Evolutionary conservation across 805 yeast species (phyloP).

Genomic region (Sungouiella blattae): DNA sequence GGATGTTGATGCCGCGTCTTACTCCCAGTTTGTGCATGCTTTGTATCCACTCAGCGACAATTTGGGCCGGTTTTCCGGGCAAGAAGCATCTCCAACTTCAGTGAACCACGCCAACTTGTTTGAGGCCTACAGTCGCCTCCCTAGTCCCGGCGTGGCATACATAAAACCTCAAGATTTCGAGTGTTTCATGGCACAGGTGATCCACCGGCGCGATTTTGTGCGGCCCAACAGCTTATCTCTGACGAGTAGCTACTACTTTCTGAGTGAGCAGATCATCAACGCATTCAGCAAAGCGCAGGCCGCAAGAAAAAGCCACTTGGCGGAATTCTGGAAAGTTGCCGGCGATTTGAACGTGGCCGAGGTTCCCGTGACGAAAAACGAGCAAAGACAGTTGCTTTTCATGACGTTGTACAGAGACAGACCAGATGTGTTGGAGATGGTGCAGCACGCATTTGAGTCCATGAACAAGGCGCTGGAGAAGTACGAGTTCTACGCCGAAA

Average conservation of each 20-base stretch:
- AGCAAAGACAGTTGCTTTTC: conserved; percentile 27
- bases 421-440: conserved; percentile 15
- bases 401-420: conserved; percentile 31
- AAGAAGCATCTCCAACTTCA: background rate
- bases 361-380: conserved; percentile 27
- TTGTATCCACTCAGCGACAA: conserved; percentile 11
- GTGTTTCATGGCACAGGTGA: conserved; percentile 23
- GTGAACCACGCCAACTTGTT: conserved; percentile 26
- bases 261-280: conserved; percentile 5
- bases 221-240: conserved; percentile 22
- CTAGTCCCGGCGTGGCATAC: conserved; percentile 23
- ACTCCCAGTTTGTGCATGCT: conserved; percentile 4
- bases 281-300: conserved; percentile 18
- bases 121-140: conserved; percentile 23
- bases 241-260: conserved; percentile 3
- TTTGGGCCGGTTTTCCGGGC: conserved; percentile 4
- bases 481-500: background rate
- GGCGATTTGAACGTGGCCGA: conserved; percentile 24
- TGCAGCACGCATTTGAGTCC: conserved; percentile 5
- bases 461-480: conserved; percentile 1
- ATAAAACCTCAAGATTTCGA: conserved; percentile 25
- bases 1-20: conserved; percentile 2
- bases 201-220: conserved; percentile 22
- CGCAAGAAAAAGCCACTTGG: conserved; percentile 18
- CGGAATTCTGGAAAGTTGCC: conserved; percentile 21